These are phyloP conservation scores for Deuterostichococcus epilithicus DNA, from an alignment of 139 green algal species.

Conservation along the genomic window DNA sequence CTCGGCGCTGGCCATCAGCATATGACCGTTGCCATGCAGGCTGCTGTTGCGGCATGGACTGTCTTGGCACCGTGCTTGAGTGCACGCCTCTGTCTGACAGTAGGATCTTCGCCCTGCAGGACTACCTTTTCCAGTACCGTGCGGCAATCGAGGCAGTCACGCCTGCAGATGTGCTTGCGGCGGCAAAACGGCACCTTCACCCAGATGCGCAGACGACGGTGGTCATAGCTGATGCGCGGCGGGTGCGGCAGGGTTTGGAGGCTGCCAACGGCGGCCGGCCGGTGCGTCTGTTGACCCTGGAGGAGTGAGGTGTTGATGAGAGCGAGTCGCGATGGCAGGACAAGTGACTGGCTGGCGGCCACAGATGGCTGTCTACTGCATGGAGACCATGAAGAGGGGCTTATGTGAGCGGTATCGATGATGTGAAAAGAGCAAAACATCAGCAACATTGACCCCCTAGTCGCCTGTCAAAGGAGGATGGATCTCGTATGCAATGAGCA, in stretches of 20 bases:
- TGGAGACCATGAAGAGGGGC: too few species aligned
- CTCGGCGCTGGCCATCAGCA: too few species aligned
- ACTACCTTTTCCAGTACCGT: conserved; percentile 60
- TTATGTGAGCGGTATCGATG: too few species aligned
- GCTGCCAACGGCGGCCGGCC: conserved; percentile 24
- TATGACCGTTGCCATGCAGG: too few species aligned
- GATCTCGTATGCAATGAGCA: too few species aligned
- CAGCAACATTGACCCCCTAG: too few species aligned
- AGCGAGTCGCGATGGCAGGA: too few species aligned
- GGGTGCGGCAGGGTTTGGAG: neutral
- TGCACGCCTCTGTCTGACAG: neutral
- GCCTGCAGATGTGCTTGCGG: conserved; percentile 39
- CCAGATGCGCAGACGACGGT: conserved; percentile 48
- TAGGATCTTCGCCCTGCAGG: conserved; percentile 19
- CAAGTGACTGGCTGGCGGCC: too few species aligned
- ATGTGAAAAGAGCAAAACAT: too few species aligned
- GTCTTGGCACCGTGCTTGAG: neutral
- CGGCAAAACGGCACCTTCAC: conserved; percentile 60
- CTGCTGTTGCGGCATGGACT: neutral
- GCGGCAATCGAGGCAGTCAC: conserved; percentile 48
- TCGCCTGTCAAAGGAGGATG: too few species aligned
- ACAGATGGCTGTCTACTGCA: too few species aligned
- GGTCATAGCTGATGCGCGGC: conserved; percentile 43
- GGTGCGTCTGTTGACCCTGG: neutral
- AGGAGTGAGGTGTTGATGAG: too few species aligned